Base-by-base conservation (phyloP, 371 early-diverging fungal species). In the Mortierella sp. region DNA sequence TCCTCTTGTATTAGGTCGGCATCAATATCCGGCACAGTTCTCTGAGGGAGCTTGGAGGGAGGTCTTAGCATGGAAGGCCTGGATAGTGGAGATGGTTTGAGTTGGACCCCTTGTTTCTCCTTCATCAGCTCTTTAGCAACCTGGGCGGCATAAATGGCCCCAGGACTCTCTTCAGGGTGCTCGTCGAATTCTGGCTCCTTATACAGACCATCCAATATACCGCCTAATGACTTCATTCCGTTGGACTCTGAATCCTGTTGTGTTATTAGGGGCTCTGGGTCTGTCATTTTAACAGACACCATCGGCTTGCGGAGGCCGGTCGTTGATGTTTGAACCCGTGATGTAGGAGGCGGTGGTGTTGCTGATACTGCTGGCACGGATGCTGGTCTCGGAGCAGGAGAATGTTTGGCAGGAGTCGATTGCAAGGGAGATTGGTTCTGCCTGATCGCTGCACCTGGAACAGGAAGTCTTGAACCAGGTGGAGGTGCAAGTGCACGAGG, bases 161-260 rank as follows among this genome's bases (percentile, higher is more conserved):
- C 69, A n/a, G 74, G 59, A 23, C 69, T 74, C 43, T 64, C 60
- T 19, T 74, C 68, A 4, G 58, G 64, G 6, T 55, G 68, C 12
- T 53, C 42, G 19, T 68, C 74, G 18, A 62, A 61, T 23, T 74
- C 74, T 7, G 38, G 53, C 41, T 72, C 67, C 8, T 55, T 48
- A 49, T 50, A 67, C 5, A 74, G 61, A 2, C 69, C 74, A 58
- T 74, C 74, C 51, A 74, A 31, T 23, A 74, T 74, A 23, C 67
- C 64, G 24, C 52, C 61, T 12, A 57, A 31, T 26, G 68, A 16
- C 23, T 59, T 54, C 14, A 50, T 39, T 0, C 39, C 43, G 31
- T 61, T 54, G 0, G 52, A 19, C 31, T 48, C 13, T 16, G 64
- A 19, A n/a, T 45, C 46, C 16, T 27, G 42, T 42, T 38, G n/a